Evolutionary conservation across 75 land plant species (phyloP).

Genomic region (Sequoia sempervirens): DNA sequence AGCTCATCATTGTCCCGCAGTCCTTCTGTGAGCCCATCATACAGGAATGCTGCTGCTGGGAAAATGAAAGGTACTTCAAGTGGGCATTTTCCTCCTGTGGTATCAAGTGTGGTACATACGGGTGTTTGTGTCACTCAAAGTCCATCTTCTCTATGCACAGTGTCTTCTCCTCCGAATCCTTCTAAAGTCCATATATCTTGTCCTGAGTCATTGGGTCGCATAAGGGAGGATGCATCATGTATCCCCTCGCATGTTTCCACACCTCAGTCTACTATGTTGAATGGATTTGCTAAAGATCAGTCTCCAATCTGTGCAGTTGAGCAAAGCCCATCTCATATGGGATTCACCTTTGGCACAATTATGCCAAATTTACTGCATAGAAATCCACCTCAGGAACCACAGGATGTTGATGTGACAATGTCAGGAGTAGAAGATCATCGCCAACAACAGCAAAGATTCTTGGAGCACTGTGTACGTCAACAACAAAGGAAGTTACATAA

Average conservation of each 20-base stretch:
- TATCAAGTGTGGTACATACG: slow-evolving; percentile 17
- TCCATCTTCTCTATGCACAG: slow-evolving; percentile 10
- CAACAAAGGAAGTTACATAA: slow-evolving; percentile 4
- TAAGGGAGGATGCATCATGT: slow-evolving; percentile 8
- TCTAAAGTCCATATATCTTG: neutral
- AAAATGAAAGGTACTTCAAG: slow-evolving; percentile 15
- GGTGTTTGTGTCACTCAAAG: slow-evolving; percentile 15
- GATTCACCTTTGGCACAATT: slow-evolving; percentile 69
- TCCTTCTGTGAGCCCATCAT: slow-evolving; percentile 65
- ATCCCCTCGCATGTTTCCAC: slow-evolving; percentile 16
- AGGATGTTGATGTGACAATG: neutral
- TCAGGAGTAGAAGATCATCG: neutral
- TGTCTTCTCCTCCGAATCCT: slow-evolving; percentile 16
- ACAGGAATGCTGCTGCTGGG: slow-evolving; percentile 79
- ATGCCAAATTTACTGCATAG: slow-evolving; percentile 45
- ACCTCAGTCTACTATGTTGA: slow-evolving; percentile 17
- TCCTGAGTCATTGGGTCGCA: neutral
- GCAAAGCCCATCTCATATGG: slow-evolving; percentile 8
- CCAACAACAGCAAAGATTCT: neutral
- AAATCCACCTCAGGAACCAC: slow-evolving; percentile 17
- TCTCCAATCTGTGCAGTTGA: neutral
- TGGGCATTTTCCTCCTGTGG: slow-evolving; percentile 9
- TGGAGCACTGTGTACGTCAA: slow-evolving; percentile 9
- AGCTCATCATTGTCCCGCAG: slow-evolving; percentile 12
- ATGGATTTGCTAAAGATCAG: slow-evolving; percentile 20